phyloP scores from a whole-genome alignment of 176 grass and related monocot genomes.

The Alloteropsis semialata region DNA sequence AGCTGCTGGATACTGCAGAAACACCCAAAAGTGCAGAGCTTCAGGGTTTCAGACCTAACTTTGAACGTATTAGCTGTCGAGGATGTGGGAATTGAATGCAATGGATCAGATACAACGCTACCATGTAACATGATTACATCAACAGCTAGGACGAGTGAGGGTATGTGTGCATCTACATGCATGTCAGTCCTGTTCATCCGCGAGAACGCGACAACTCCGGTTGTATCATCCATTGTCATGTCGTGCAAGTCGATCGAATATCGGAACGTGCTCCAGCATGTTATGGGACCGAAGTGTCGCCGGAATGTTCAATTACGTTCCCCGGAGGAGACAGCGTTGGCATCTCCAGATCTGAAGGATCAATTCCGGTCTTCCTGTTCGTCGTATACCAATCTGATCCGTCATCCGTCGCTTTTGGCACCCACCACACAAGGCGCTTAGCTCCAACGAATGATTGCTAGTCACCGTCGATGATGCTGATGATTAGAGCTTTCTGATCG shows the following conservation, averaged over 20 bases:
- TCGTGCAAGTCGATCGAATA: neutral
- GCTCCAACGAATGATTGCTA: neutral
- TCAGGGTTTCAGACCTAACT: neutral
- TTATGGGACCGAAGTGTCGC: neutral
- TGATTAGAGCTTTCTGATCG: neutral
- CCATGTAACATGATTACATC: neutral
- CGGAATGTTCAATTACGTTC: conserved; percentile 2
- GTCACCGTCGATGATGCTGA: neutral
- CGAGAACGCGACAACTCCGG: neutral
- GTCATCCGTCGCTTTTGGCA: neutral
- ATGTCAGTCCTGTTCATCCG: too few species aligned
- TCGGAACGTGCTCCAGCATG: neutral
- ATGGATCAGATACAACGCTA: neutral
- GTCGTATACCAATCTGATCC: neutral
- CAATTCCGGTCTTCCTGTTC: neutral
- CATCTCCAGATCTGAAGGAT: neutral
- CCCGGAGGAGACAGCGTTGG: neutral
- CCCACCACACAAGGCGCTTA: neutral
- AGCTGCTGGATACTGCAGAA: neutral
- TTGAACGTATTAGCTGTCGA: neutral
- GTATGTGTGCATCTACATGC: neutral
- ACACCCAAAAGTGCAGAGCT: neutral
- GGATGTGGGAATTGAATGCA: neutral
- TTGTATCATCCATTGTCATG: conserved; percentile 3
- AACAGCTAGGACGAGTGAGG: neutral